A percentile compares a stretch with the other conserved stretches of the same genome.
Evolutionary conservation across 192 early-diverging fungal species (phyloP).

Genomic region (Coemansia sp.): DNA sequence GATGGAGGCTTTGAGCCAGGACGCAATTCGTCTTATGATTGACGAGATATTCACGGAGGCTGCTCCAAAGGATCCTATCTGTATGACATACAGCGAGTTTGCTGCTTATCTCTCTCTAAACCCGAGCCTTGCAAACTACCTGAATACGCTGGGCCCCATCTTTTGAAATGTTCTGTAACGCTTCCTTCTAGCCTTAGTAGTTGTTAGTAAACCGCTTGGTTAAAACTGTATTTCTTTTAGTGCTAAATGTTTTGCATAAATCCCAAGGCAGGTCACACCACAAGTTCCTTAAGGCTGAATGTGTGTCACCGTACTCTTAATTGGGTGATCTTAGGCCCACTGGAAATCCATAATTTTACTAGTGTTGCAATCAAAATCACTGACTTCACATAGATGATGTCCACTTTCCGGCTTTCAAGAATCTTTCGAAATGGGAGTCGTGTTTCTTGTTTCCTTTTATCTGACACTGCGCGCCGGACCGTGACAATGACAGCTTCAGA

Average conservation of each 20-base stretch:
- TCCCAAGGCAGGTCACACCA: not conserved
- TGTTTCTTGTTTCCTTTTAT: not conserved
- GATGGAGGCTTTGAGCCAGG: conserved; percentile 90
- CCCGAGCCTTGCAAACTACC: conserved; percentile 80
- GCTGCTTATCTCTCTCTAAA: conserved; percentile 73
- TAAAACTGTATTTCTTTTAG: not conserved
- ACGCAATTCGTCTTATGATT: conserved; percentile 93
- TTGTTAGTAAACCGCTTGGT: not conserved
- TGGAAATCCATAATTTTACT: not conserved
- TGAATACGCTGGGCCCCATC: conserved; percentile 86
- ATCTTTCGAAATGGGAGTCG: not conserved
- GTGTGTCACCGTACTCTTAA: not conserved
- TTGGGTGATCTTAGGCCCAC: not conserved
- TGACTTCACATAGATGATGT: not conserved
- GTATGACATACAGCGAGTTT: conserved; percentile 80
- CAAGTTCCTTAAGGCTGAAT: not conserved
- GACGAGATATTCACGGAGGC: conserved; percentile 76
- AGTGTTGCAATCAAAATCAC: not conserved
- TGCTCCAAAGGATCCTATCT: conserved; percentile 59
- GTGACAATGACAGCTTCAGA: conserved; percentile 13
- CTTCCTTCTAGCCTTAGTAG: not conserved
- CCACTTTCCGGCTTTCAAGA: not conserved
- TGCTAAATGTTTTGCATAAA: no score
- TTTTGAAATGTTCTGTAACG: conserved; percentile 54
- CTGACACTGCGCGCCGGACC: not conserved